These are phyloP conservation scores for Agmasoma carcini DNA, from an alignment of 371 early-diverging fungal genomes.

Conservation along the genomic window DNA sequence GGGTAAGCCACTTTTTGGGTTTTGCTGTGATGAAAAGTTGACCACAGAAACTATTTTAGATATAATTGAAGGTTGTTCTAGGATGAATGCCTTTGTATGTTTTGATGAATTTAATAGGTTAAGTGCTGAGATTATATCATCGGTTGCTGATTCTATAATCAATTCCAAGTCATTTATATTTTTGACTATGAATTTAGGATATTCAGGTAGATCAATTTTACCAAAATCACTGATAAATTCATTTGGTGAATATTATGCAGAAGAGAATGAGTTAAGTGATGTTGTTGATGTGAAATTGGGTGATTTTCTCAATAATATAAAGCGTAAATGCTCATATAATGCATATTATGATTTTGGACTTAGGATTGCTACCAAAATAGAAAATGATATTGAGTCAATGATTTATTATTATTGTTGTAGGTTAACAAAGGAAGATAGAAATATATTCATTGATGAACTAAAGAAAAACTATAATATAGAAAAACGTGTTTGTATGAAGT, in stretches of 20 bases:
- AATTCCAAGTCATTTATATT: slow-evolving; percentile 62
- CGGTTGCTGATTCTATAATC: slow-evolving; percentile 73
- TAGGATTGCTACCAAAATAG: slow-evolving; percentile 54
- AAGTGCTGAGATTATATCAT: slow-evolving; percentile 82
- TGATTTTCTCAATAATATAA: slow-evolving; percentile 57
- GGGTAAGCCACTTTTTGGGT: slow-evolving; percentile 84
- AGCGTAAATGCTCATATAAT: slow-evolving; percentile 63
- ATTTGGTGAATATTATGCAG: slow-evolving; percentile 83
- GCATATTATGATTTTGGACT: slow-evolving; percentile 95
- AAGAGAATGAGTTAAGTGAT: slow-evolving; percentile 56
- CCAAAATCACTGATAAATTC: slow-evolving; percentile 92
- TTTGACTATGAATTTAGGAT: slow-evolving; percentile 97
- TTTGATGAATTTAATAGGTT: slow-evolving; percentile 97
- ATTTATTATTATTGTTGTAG: slow-evolving; percentile 10
- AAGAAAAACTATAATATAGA: not conserved
- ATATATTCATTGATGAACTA: not conserved
- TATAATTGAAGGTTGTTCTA: slow-evolving; percentile 87
- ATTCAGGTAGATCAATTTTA: slow-evolving; percentile 85
- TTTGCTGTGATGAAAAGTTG: slow-evolving; percentile 95
- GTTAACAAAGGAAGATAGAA: slow-evolving; percentile 7
- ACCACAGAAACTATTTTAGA: slow-evolving; percentile 96
- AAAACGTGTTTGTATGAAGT: no score
- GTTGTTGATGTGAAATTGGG: slow-evolving; percentile 55
- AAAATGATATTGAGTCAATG: not conserved
- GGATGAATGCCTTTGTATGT: slow-evolving; percentile 93